Percentiles rank a stretch among this genome's conserved stretches.
Conservation (phyloP, 2,329 filamentous ascomycete genomes). For the Scorias spongiosa region DNA sequence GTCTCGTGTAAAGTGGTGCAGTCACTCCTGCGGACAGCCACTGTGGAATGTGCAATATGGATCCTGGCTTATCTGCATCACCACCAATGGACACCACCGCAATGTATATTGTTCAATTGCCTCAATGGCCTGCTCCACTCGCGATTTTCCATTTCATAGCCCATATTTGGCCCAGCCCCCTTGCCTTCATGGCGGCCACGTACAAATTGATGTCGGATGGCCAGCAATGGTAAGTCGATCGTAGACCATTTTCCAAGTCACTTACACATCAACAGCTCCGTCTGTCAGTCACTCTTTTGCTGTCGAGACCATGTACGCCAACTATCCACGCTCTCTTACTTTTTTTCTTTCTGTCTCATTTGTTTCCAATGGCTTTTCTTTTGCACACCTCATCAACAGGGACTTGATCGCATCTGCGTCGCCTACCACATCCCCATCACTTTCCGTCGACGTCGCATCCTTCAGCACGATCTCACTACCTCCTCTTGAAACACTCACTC, state of each 20-base stretch:
- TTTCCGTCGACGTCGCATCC: background rate
- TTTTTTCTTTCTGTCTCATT: background rate
- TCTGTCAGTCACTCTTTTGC: background rate
- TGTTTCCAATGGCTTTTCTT: background rate
- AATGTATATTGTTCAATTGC: too few relatives aligned
- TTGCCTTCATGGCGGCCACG: background rate
- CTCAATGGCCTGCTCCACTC: too few relatives aligned
- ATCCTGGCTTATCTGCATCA: too few relatives aligned
- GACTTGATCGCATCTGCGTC: background rate
- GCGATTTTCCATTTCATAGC: background rate
- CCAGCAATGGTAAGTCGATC: background rate
- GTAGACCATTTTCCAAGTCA: background rate
- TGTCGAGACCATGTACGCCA: background rate
- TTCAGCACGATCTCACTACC: background rate
- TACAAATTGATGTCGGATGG: background rate
- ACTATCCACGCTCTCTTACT: background rate
- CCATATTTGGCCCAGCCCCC: background rate
- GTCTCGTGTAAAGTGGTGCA: too few relatives aligned
- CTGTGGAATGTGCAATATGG: too few relatives aligned
- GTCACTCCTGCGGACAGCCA: too few relatives aligned
- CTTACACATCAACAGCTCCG: background rate
- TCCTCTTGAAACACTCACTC: background rate
- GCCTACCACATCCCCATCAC: background rate
- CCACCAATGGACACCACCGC: too few relatives aligned
- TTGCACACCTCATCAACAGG: background rate